A percentile compares a stretch with the other conserved stretches of the same genome.
Conservation (phyloP, 768 basidiomycete species). For the Mycena alexandri region DNA sequence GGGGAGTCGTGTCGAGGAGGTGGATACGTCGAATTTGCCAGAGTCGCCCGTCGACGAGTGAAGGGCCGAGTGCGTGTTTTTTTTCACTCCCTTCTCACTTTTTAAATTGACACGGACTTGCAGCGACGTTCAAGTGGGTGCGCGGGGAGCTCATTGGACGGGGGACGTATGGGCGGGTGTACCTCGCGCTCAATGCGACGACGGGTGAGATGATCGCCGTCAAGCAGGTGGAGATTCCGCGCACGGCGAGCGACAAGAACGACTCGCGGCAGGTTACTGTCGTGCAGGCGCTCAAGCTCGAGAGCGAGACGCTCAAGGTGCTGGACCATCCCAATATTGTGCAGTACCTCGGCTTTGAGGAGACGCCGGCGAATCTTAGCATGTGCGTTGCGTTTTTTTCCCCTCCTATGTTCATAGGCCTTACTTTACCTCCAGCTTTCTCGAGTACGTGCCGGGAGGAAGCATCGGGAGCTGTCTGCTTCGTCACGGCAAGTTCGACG, state of each 20-base stretch:
- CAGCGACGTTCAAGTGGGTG: conserved; percentile 97
- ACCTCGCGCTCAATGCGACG: conserved; percentile 94
- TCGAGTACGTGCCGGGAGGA: conserved; percentile 99
- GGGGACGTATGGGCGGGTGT: conserved; percentile 97
- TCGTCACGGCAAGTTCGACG: conserved; percentile 93
- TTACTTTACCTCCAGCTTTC: conserved; percentile 70
- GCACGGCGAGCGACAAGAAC: conserved; percentile 90
- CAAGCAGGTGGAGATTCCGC: conserved; percentile 97
- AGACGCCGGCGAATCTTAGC: conserved; percentile 88
- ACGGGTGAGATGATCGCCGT: conserved; percentile 99
- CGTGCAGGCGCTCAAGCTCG: conserved; percentile 92
- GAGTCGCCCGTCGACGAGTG: conserved; percentile 67
- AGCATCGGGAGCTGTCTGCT: conserved; percentile 92
- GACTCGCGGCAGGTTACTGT: conserved; percentile 87
- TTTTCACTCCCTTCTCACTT: conserved; percentile 1
- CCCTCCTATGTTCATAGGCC: background rate
- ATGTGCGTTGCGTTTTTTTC: conserved; percentile 70
- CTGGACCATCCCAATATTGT: conserved; percentile 98
- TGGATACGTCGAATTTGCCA: conserved; percentile 78
- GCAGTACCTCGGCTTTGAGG: conserved; percentile 95
- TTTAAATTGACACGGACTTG: conserved; percentile 16
- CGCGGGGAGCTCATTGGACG: conserved; percentile 97
- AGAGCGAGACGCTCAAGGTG: conserved; percentile 96
- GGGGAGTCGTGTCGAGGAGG: conserved; percentile 94
- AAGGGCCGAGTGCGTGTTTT: conserved; percentile 73